phyloP scores from a whole-genome alignment of 768 basidiomycete genomes.

The Leccinum fibrillosum region DNA sequence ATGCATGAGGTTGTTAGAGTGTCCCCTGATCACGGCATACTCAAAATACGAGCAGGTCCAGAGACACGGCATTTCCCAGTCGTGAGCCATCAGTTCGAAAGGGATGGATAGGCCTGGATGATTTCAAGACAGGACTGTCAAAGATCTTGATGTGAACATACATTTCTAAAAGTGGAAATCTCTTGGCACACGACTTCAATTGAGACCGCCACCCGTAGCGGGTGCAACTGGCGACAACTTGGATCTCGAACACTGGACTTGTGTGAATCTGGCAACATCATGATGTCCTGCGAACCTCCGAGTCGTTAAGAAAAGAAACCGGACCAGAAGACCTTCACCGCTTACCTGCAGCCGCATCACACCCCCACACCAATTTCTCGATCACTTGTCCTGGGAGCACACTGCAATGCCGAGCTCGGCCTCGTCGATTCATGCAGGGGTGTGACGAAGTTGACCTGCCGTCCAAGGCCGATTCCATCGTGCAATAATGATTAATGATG shows the following conservation, averaged over 20 bases:
- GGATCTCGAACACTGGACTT: background rate
- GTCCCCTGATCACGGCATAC: slow-evolving; percentile 5
- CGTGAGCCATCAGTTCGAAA: background rate
- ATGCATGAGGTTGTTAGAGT: background rate
- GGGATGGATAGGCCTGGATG: background rate
- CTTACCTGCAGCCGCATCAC: background rate
- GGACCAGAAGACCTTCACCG: background rate
- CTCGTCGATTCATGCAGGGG: background rate
- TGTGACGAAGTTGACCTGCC: background rate
- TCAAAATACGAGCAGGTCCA: background rate
- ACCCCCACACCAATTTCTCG: background rate
- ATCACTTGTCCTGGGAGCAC: background rate
- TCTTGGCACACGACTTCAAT: background rate
- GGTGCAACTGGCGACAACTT: too few species aligned
- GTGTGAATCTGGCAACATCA: background rate
- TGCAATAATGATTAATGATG: background rate
- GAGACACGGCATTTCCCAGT: background rate
- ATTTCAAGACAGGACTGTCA: background rate
- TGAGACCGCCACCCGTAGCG: background rate
- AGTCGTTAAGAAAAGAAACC: background rate
- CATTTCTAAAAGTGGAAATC: background rate
- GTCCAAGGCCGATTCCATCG: background rate
- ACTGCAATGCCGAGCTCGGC: background rate
- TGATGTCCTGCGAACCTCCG: background rate
- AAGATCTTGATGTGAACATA: background rate